Evolutionary conservation across 2,329 filamentous ascomycete genomes (phyloP).

Genomic region (Saccharata proteae): DNA sequence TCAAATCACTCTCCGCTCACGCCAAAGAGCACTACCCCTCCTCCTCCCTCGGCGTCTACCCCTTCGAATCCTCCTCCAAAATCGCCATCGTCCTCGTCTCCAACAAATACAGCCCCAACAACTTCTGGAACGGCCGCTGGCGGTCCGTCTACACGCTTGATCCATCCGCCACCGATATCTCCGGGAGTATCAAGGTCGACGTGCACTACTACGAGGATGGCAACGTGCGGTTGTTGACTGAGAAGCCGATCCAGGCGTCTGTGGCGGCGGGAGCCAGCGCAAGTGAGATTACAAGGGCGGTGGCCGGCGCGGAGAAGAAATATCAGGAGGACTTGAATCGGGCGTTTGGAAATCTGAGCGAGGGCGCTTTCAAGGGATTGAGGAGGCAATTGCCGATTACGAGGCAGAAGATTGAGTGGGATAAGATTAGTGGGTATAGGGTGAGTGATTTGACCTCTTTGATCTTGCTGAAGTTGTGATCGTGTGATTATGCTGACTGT

Average conservation of each 20-base stretch:
- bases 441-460: conserved; percentile 34
- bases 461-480: conserved; percentile 17
- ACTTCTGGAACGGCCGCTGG: conserved; percentile 99
- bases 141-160: conserved; percentile 74
- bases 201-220: conserved; percentile 99
- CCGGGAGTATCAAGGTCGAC: conserved; percentile 78
- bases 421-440: conserved; percentile 89
- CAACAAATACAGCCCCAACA: conserved; percentile 95
- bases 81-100: conserved; percentile 77
- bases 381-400: conserved; percentile 90
- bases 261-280: conserved; percentile 45
- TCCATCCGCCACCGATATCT: conserved; percentile 52
- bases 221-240: conserved; percentile 87
- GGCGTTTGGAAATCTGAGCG: conserved; percentile 76
- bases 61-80: conserved; percentile 60
- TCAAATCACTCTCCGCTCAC: conserved; percentile 65
- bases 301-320: conserved; percentile 70
- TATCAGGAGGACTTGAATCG: conserved; percentile 95
- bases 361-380: conserved; percentile 89
- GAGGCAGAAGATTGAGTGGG: conserved; percentile 98
- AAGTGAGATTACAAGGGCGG: conserved; percentile 61
- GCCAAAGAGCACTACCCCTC: conserved; percentile 80
- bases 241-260: conserved; percentile 52
- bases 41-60: conserved; percentile 71
- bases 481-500: conserved; percentile 2